Conservation (phyloP, 768 basidiomycete genomes). For the Megacollybia marginata region DNA sequence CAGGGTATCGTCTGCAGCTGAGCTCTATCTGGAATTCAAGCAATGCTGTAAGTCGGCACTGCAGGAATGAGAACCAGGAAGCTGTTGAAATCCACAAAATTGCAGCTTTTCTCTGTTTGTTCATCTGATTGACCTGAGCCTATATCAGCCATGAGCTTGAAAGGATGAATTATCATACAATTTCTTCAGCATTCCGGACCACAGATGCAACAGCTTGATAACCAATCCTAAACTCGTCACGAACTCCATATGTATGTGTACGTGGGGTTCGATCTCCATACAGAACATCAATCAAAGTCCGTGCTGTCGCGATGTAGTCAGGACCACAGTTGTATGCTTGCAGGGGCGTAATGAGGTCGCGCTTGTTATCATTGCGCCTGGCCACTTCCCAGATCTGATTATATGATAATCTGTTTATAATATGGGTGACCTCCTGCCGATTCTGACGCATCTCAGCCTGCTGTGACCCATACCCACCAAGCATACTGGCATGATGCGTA, state of each 20-base stretch:
- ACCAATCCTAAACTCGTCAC: not conserved
- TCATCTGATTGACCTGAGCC: not conserved
- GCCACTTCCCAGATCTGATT: not conserved
- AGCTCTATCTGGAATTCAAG: not conserved
- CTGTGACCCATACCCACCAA: not conserved
- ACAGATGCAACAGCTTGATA: not conserved
- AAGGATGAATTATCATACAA: not conserved
- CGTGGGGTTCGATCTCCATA: not conserved
- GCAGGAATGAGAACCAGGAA: not conserved
- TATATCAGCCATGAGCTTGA: not conserved
- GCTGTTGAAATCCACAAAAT: not conserved
- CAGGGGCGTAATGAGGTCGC: not conserved
- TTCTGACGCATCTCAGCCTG: not conserved
- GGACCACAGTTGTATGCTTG: not conserved
- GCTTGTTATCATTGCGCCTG: not conserved
- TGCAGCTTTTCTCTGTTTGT: not conserved
- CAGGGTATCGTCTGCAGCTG: not conserved
- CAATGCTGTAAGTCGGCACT: not conserved
- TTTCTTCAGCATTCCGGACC: not conserved
- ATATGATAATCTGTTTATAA: not conserved
- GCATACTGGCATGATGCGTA: not conserved
- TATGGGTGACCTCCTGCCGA: not conserved
- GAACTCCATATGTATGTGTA: not conserved
- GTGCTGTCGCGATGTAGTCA: not conserved
- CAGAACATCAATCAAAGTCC: not conserved